Evolutionary conservation across 2,329 filamentous ascomycete genomes (phyloP), one percentile per base, ranked within the genome.

Genomic region (Clarireedia hainanense): DNA sequence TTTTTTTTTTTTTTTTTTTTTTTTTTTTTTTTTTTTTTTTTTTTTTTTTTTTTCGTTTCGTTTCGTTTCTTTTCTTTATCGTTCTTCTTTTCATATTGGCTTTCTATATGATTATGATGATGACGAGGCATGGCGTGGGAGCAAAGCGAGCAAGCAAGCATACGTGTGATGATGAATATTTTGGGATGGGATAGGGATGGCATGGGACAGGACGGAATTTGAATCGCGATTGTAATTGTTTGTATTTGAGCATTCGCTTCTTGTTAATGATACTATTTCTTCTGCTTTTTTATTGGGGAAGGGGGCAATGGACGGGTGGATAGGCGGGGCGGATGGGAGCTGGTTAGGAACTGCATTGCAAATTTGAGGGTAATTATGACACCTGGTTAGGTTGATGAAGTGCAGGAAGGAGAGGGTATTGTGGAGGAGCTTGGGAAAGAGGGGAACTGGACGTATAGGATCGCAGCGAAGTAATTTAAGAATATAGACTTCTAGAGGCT

Each of bases 401-500:
- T 42, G 39, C 15, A 42, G 15, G 39, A 42, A 26, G 17, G 20
- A 15, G 20, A 14, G 10, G 20, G 39, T 47, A 23, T 52, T 37
- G 17, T 14, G 17, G 50, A 43, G 9, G 24, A 47, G 27, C 10
- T 17, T 10, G 17, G 15, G 15, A 4, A 20, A 40, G 39, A n/a
- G 39, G 39, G 12, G 15, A 45, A 47, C 14, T 20, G 10, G 9
- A n/a, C 27, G 36, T 6, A 47, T 39, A 30, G 27, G 15, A 54
- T 49, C 30, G 26, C n/a, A 12, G 39, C 12, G 9, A 20, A 6
- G 39, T 20, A 39, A 26, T 23, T 36, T 23, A n/a, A 47, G 50
- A 48, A 56, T 34, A 45, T 46, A 42, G 45, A 56, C 47, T 51
- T n/a, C 46, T 50, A 49, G 34, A 56, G 6, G 40, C 45, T 51